Evolutionary conservation across 164 flowering plant genomes (phyloP).

Genomic region (Nymphaea thermarum): DNA sequence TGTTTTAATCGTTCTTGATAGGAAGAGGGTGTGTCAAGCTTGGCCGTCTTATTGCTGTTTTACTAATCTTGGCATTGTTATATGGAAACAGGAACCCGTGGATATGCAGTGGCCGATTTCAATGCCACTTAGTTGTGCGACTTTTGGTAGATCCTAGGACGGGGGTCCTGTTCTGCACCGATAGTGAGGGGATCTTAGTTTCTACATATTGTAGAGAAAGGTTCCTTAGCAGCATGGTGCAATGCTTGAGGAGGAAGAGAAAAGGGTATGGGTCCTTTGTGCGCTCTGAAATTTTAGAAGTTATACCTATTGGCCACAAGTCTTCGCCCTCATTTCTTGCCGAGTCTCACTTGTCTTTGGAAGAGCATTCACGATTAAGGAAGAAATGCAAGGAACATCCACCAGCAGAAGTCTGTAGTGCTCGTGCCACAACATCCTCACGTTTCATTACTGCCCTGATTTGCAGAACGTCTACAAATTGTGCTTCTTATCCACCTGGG

Average conservation of each 20-base stretch:
- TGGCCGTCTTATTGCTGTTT: too few relatives aligned
- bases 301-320: conserved; percentile 9
- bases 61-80: too few relatives aligned
- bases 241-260: conserved; percentile 60
- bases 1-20: too few relatives aligned
- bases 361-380: conserved; percentile 45
- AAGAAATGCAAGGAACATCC: conserved; percentile 62
- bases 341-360: conserved; percentile 54
- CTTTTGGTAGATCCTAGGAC: too few relatives aligned
- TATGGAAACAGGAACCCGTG: too few relatives aligned
- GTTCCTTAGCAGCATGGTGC: conserved; percentile 4
- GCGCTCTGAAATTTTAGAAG: conserved; percentile 7
- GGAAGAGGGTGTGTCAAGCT: too few relatives aligned
- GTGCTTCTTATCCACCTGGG: conserved; percentile 29
- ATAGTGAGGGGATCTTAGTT: neutral
- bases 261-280: conserved; percentile 45
- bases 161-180: neutral
- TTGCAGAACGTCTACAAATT: conserved; percentile 30
- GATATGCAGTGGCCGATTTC: too few relatives aligned
- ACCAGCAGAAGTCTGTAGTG: conserved; percentile 18
- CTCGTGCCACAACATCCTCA: conserved; percentile 38
- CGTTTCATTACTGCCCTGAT: conserved; percentile 76
- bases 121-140: too few relatives aligned
- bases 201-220: neutral
- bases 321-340: conserved; percentile 18